Evolutionary conservation across 208 protist species (phyloP), one percentile per base, ranked within the genome.

Genomic region (Trichomonas gallinae): DNA sequence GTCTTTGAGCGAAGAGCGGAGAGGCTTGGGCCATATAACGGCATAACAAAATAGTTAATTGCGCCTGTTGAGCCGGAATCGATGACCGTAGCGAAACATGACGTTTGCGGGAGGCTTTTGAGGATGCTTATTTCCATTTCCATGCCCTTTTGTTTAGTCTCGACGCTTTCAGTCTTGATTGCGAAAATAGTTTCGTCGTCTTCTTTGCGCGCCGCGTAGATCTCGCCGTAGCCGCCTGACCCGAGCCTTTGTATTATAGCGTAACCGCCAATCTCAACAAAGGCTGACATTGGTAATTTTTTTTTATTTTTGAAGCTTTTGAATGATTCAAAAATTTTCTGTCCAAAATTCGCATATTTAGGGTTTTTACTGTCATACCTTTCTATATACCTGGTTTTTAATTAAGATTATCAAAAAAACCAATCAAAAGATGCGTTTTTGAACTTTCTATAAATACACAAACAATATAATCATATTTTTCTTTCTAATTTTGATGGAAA

Each of bases 151-250:
- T 93, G 42, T 51, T 48, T 48, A 0, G 87, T 58, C 38, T 93
- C 87, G 40, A 93, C 21, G 46, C 44, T 93, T 93, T 93, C 87
- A 34, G 87, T 93, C 51, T 93, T 93, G 42, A 93, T 48, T 51
- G 87, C 87, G 26, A 51, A 51, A 10, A 93, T 34, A 36, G 15
- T n/a, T n/a, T 48, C 40, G 4, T 48, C 21, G n/a, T 93, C 3
- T 26, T 42, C 40, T 15, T 23, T 38, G 6, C 38, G 10, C 17
- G 45, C 87, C 0, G 87, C 42, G 45, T 48, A 93, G 17, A 93
- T 93, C 46, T 93, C 87, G 1, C 87, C 87, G 26, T 93, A 93
- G 3, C 87, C 87, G n/a, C 87, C 87, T 11, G 40, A 51, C 3
- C 87, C 87, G 1, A 93, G n/a, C 44, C 44, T 93, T 51, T 93